These are phyloP conservation scores for Botrytis squamosa DNA, from an alignment of 2,329 filamentous ascomycete species.

Conservation along the genomic window DNA sequence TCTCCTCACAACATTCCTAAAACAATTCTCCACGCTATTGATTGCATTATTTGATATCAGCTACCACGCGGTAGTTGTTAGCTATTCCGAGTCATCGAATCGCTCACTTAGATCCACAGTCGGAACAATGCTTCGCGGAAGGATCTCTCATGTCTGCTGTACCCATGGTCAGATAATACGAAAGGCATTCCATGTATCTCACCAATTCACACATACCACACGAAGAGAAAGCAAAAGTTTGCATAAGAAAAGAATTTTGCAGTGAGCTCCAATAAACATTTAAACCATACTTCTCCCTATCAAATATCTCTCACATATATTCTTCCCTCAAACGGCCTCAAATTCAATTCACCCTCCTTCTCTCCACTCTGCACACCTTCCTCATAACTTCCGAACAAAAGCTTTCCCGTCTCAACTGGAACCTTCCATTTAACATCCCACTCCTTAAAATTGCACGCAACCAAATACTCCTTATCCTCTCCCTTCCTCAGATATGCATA, in stretches of 20 bases:
- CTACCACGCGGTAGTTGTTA: neutral
- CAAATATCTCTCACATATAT: constrained; percentile 1
- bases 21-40: neutral
- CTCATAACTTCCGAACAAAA: constrained; percentile 6
- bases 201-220: neutral
- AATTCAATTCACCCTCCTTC: neutral
- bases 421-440: neutral
- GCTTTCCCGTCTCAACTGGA: neutral
- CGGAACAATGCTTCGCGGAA: neutral
- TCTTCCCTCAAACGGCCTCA: constrained; percentile 11
- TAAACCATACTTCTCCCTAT: neutral
- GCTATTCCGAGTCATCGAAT: neutral
- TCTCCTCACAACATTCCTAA: neutral
- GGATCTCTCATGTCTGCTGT: neutral
- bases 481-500: constrained; percentile 19
- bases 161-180: neutral
- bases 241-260: neutral
- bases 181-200: neutral
- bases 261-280: neutral
- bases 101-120: neutral
- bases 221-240: neutral
- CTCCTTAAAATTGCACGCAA: constrained; percentile 14
- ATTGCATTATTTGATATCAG: neutral
- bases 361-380: neutral
- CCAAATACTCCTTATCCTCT: constrained; percentile 1